Percentiles rank a stretch among this genome's conserved stretches.
These are phyloP conservation scores for Papilionanthe hybrid DNA, from an alignment of 116 monocot species.

Conservation along the genomic window DNA sequence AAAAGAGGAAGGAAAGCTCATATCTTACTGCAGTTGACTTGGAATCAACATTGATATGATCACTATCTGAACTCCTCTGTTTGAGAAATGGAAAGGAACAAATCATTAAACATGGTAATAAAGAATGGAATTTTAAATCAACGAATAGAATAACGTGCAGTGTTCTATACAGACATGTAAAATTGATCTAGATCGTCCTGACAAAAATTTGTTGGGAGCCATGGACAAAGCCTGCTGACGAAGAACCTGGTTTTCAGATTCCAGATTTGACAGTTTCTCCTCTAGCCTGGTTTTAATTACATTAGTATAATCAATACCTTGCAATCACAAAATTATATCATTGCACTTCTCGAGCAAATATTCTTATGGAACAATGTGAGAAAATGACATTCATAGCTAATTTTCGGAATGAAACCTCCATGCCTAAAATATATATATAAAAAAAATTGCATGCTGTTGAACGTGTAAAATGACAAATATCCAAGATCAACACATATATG, in stretches of 20 bases:
- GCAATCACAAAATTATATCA: neutral
- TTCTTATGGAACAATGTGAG: neutral
- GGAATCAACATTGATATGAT: constrained; percentile 37
- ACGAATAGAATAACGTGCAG: neutral
- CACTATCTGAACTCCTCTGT: constrained; percentile 75
- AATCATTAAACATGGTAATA: neutral
- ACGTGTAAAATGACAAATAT: too few relatives aligned
- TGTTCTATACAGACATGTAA: constrained; percentile 44
- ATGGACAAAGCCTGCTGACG: constrained; percentile 89
- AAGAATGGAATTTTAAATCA: neutral
- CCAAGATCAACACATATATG: too few relatives aligned
- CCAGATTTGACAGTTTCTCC: constrained; percentile 82
- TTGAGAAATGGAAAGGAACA: constrained; percentile 12
- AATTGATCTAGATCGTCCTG: constrained; percentile 83
- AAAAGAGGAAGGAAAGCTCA: neutral
- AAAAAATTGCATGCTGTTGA: too few relatives aligned
- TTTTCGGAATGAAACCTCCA: neutral
- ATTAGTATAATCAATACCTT: neutral
- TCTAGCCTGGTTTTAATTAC: constrained; percentile 58
- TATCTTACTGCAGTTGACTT: constrained; percentile 51
- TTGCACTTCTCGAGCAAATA: neutral
- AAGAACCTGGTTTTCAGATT: constrained; percentile 95
- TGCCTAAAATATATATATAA: too few relatives aligned
- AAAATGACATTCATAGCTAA: neutral
- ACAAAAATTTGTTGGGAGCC: constrained; percentile 75